Evolutionary conservation across 208 protist genomes (phyloP).

Genomic region (Leishmania braziliensis): DNA sequence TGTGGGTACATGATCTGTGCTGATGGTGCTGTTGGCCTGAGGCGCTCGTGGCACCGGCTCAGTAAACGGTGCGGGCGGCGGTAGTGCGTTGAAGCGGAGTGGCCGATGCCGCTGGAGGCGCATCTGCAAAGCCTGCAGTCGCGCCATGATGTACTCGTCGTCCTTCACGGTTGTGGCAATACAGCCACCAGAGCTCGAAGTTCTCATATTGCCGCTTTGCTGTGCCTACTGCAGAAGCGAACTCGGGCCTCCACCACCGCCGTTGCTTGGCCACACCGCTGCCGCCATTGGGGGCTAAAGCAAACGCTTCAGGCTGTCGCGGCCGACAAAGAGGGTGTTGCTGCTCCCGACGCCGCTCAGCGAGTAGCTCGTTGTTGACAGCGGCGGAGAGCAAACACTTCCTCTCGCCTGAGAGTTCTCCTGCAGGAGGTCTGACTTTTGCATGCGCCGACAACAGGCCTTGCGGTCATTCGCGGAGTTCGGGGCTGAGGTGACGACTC

Average conservation of each 20-base stretch:
- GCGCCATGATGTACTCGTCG: conserved; percentile 19
- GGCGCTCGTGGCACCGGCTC: background rate
- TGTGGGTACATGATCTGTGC: background rate
- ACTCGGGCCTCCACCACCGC: background rate
- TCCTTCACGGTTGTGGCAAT: background rate
- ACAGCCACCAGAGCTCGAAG: background rate
- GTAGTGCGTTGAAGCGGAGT: background rate
- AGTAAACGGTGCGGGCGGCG: background rate
- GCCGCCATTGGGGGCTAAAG: background rate
- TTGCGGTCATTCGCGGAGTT: background rate
- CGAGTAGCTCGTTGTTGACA: too few species aligned
- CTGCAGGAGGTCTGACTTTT: background rate
- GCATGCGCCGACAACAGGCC: background rate
- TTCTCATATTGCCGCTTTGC: background rate
- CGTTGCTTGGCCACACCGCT: background rate
- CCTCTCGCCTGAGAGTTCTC: background rate
- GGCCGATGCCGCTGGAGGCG: conserved; percentile 21
- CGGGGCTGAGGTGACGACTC: background rate
- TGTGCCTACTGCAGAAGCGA: background rate
- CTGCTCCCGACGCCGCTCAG: background rate
- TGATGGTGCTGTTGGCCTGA: background rate
- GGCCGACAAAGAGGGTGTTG: background rate
- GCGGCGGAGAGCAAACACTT: background rate
- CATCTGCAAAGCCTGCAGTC: conserved; percentile 26
- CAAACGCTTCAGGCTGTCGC: background rate